Conservation (phyloP, 2,329 filamentous ascomycete species). For the Monilinia fructicola region DNA sequence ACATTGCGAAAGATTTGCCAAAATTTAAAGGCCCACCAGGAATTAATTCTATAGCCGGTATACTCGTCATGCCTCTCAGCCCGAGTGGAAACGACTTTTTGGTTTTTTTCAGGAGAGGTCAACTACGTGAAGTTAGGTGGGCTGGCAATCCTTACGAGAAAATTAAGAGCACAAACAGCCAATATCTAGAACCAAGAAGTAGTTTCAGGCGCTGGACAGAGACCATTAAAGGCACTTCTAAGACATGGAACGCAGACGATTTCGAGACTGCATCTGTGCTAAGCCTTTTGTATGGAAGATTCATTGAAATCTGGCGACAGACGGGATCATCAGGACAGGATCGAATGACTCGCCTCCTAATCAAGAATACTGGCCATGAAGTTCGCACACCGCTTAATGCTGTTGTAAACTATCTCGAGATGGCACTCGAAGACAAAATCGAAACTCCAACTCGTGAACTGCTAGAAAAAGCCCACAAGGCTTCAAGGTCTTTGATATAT, state of each 20-base stretch:
- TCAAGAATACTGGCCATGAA: conserved; percentile 57
- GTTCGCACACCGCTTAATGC: conserved; percentile 88
- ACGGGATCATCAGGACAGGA: conserved; percentile 84
- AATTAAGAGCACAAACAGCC: conserved; percentile 64
- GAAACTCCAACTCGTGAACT: conserved; percentile 84
- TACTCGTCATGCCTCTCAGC: conserved; percentile 80
- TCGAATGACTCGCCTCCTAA: conserved; percentile 71
- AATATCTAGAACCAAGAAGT: conserved; percentile 72
- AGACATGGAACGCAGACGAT: conserved; percentile 86
- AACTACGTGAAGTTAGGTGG: conserved; percentile 73
- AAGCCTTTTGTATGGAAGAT: conserved; percentile 79
- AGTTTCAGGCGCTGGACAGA: conserved; percentile 83
- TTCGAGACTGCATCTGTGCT: conserved; percentile 84
- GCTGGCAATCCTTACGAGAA: conserved; percentile 86
- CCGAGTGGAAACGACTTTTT: conserved; percentile 79
- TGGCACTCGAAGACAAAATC: conserved; percentile 76
- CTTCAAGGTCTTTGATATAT: conserved; percentile 88
- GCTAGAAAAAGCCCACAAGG: conserved; percentile 78
- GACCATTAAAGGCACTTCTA: conserved; percentile 70
- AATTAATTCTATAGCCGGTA: conserved; percentile 74
- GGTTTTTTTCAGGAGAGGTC: conserved; percentile 81
- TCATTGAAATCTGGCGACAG: conserved; percentile 90
- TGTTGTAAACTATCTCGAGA: conserved; percentile 93
- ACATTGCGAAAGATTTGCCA: conserved; percentile 73
- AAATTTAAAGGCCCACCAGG: conserved; percentile 78